These are phyloP conservation scores for Phytophthora pini DNA, from an alignment of 352 stramenopile genomes.

Conservation along the genomic window DNA sequence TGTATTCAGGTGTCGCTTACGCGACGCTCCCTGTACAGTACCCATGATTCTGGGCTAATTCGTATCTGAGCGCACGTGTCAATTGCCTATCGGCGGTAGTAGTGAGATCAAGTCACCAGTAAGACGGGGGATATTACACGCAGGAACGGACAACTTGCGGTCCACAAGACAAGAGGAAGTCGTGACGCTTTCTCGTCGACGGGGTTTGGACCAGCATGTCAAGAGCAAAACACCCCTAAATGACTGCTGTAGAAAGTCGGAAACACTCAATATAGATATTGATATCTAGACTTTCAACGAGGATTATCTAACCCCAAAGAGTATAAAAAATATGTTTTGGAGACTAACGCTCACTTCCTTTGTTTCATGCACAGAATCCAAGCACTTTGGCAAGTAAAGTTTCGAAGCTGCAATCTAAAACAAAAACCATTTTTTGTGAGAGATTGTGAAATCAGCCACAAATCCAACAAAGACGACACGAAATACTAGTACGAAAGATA, in stretches of 20 bases:
- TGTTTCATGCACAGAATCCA: too few relatives aligned
- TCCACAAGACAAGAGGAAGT: neutral
- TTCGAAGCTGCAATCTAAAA: too few relatives aligned
- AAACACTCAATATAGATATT: too few relatives aligned
- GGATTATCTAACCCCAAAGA: too few relatives aligned
- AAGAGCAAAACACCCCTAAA: neutral
- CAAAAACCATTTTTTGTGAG: neutral
- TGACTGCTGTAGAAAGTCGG: neutral
- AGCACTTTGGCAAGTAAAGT: too few relatives aligned
- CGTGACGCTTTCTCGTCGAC: conserved; percentile 6
- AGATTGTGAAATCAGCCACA: conserved; percentile 18
- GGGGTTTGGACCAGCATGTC: neutral
- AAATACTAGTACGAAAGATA: conserved; percentile 5
- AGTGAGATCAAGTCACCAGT: neutral
- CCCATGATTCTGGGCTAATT: neutral
- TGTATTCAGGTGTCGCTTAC: neutral
- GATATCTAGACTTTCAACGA: too few relatives aligned
- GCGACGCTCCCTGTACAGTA: neutral
- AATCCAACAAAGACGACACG: conserved; percentile 8
- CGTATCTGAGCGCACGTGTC: neutral
- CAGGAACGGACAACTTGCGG: too few relatives aligned
- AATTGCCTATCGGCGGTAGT: neutral
- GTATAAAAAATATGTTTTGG: too few relatives aligned
- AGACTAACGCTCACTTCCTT: too few relatives aligned
- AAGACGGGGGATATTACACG: neutral